A percentile compares a stretch with the other conserved stretches of the same genome.
Conservation (phyloP, 1,284 basidiomycete genomes). For the Apiotrichum gamsii region DNA sequence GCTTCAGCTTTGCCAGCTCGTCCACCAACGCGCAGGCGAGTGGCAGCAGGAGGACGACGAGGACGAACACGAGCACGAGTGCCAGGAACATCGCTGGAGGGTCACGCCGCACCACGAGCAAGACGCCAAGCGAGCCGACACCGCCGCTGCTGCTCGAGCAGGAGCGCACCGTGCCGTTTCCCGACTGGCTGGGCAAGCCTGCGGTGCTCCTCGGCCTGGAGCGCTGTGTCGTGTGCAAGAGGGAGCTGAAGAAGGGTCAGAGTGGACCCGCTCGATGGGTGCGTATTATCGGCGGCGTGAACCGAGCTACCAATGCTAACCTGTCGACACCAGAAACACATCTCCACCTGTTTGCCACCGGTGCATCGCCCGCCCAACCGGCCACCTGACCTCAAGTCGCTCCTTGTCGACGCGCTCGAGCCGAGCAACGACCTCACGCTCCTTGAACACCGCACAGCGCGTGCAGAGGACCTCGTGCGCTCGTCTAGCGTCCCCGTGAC, state of each 20-base stretch:
- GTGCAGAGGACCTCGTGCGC: conserved; percentile 1
- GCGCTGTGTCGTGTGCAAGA: conserved; percentile 31
- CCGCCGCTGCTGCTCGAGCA: no score
- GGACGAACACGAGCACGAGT: conserved; percentile 51
- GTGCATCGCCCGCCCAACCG: conserved; percentile 36
- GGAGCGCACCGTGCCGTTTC: conserved; percentile 14
- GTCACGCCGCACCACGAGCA: conserved; percentile 16
- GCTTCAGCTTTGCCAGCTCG: conserved; percentile 14
- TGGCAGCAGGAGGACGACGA: conserved; percentile 32
- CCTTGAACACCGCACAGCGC: conserved; percentile 3
- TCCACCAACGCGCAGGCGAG: neutral
- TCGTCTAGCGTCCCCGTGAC: neutral
- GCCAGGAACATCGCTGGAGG: conserved; percentile 49
- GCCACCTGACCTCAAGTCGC: conserved; percentile 31
- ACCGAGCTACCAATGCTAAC: no score
- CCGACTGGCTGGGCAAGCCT: conserved; percentile 34
- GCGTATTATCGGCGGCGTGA: conserved; percentile 14
- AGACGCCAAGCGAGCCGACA: no score
- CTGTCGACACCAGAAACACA: conserved; percentile 41
- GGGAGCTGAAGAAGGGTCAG: conserved; percentile 27
- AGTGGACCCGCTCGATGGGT: conserved; percentile 39
- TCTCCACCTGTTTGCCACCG: conserved; percentile 36
- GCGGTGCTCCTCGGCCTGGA: conserved; percentile 20
- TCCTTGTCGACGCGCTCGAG: conserved; percentile 26
- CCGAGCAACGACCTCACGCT: conserved; percentile 8